Evolutionary conservation across 768 basidiomycete species (phyloP).

Genomic region (Auriscalpium orientale): DNA sequence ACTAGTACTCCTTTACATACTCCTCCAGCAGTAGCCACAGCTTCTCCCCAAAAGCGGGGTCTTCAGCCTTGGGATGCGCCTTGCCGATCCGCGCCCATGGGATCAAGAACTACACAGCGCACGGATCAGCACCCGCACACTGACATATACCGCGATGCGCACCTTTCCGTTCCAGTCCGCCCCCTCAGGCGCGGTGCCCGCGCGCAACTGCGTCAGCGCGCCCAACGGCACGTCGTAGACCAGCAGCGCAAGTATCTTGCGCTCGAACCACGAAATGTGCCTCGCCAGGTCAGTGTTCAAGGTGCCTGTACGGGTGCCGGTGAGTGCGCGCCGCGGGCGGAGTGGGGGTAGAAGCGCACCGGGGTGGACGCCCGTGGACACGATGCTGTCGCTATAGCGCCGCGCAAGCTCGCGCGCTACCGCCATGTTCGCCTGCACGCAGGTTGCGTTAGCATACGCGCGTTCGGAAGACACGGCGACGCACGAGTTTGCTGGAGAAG

Average conservation of each 20-base stretch:
- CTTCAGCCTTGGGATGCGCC: background rate
- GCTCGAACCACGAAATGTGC: background rate
- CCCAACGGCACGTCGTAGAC: too few species aligned
- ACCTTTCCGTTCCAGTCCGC: too few species aligned
- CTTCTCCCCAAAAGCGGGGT: background rate
- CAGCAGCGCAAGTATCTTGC: background rate
- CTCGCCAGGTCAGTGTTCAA: background rate
- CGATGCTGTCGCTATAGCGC: conserved; percentile 38
- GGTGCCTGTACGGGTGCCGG: background rate
- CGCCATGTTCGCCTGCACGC: conserved; percentile 32
- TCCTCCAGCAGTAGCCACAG: background rate
- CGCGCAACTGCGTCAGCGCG: too few species aligned
- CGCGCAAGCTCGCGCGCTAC: conserved; percentile 38
- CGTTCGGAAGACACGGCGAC: conserved; percentile 1
- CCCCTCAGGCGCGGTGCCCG: too few species aligned
- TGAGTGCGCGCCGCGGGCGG: background rate
- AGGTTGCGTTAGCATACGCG: background rate
- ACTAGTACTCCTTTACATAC: background rate
- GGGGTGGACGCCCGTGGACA: conserved; percentile 41
- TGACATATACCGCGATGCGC: too few species aligned
- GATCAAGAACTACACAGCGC: conserved; percentile 21
- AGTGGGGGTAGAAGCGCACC: background rate
- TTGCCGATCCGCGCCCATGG: background rate
- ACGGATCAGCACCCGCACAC: too few species aligned
- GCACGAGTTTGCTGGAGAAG: conserved; percentile 38